These are phyloP conservation scores for Agrocybe chaxingu DNA, from an alignment of 768 basidiomycete species.

Conservation along the genomic window DNA sequence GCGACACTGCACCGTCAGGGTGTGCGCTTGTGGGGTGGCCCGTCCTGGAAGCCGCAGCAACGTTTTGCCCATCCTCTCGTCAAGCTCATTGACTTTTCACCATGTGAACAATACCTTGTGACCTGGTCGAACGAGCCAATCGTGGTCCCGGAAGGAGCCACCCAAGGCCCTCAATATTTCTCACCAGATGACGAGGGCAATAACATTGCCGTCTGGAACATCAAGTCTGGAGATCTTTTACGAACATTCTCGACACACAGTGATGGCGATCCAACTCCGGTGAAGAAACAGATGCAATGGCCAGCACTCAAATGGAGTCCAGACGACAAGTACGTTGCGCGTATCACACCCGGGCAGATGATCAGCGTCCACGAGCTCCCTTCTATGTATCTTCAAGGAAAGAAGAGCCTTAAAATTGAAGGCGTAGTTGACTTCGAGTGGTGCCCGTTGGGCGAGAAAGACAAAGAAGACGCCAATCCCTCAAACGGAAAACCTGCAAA, in stretches of 20 bases:
- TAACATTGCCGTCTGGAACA: conserved; percentile 97
- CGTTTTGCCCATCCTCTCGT: conserved; percentile 95
- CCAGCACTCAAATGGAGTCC: conserved; percentile 96
- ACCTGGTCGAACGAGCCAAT: conserved; percentile 98
- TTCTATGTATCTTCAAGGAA: conserved; percentile 89
- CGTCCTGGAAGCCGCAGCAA: conserved; percentile 83
- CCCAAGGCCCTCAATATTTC: conserved; percentile 82
- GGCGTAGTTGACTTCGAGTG: conserved; percentile 98
- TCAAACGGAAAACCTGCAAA: conserved; percentile 46
- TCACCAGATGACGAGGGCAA: conserved; percentile 95
- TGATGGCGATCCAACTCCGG: conserved; percentile 53
- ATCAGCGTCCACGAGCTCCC: conserved; percentile 97
- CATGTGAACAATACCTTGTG: conserved; percentile 93
- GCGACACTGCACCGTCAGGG: conserved; percentile 94
- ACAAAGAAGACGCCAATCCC: conserved; percentile 51
- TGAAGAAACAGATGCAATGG: conserved; percentile 89
- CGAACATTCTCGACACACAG: conserved; percentile 79
- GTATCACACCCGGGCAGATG: conserved; percentile 85
- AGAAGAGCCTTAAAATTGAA: conserved; percentile 96
- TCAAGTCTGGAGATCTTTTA: conserved; percentile 88
- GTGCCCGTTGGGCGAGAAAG: conserved; percentile 91
- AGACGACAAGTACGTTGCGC: conserved; percentile 92
- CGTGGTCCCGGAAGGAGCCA: conserved; percentile 73
- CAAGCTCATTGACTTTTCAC: conserved; percentile 95
- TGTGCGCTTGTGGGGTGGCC: conserved; percentile 92